Evolutionary conservation across 345 rosid genomes (phyloP).

Genomic region (Pseudoturritis turrita): DNA sequence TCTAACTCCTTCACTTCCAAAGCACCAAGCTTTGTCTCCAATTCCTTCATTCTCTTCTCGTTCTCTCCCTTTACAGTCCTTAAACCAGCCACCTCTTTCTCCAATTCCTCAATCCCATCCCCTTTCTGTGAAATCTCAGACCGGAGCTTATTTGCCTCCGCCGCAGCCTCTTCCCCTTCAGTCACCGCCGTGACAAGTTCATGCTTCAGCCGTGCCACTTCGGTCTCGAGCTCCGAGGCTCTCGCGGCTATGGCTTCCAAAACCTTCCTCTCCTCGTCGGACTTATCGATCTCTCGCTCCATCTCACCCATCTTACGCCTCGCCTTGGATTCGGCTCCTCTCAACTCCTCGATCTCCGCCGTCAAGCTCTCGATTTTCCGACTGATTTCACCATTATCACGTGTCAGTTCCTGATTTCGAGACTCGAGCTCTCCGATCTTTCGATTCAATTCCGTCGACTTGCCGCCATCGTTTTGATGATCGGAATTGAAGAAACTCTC

Average conservation of each 20-base stretch:
- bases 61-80: conserved; percentile 47
- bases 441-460: conserved; percentile 31
- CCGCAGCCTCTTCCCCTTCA: conserved; percentile 46
- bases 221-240: conserved; percentile 61
- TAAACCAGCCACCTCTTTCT: conserved; percentile 43
- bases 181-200: conserved; percentile 52
- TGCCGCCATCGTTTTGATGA: conserved; percentile 25
- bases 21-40: conserved; percentile 60
- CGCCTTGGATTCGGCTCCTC: conserved; percentile 33
- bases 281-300: conserved; percentile 45
- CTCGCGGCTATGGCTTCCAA: conserved; percentile 46
- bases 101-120: conserved; percentile 33
- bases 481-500: conserved; percentile 40
- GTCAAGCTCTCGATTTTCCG: conserved; percentile 30
- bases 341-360: conserved; percentile 43
- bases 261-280: conserved; percentile 45
- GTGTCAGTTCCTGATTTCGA: conserved; percentile 41
- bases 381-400: conserved; percentile 35
- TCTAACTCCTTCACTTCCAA: conserved; percentile 55
- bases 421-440: conserved; percentile 49
- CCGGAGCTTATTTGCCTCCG: conserved; percentile 36
- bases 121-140: conserved; percentile 35
- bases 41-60: conserved; percentile 50
- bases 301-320: conserved; percentile 36
- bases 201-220: conserved; percentile 56